Conservation (phyloP, 768 basidiomycete genomes). For the Rhodotorula kratochvilovae region DNA sequence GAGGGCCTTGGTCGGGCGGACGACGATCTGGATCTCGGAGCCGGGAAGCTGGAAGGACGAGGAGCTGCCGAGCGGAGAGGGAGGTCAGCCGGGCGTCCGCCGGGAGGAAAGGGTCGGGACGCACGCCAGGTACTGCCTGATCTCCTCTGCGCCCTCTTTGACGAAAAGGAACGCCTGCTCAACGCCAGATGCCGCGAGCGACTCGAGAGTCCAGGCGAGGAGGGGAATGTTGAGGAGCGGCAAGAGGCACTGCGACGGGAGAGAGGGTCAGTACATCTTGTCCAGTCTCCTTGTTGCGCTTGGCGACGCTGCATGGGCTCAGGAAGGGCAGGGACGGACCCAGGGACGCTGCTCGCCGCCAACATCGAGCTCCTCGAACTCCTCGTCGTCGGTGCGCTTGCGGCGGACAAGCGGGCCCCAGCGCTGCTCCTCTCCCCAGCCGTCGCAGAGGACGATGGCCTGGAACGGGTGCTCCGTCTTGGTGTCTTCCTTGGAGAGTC, state of each 20-base stretch:
- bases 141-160: slow-evolving; percentile 78
- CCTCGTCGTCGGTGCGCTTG: slow-evolving; percentile 38
- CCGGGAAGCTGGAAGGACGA: slow-evolving; percentile 50
- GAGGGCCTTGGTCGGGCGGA: slow-evolving; percentile 79
- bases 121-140: slow-evolving; percentile 78
- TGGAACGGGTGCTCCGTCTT: slow-evolving; percentile 80
- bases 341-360: slow-evolving; percentile 73
- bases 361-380: slow-evolving; percentile 30
- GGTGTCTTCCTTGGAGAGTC: slow-evolving; percentile 49
- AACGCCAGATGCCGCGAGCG: slow-evolving; percentile 86
- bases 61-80: slow-evolving; percentile 3
- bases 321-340: slow-evolving; percentile 53
- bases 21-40: slow-evolving; percentile 74
- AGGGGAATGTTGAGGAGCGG: slow-evolving; percentile 91
- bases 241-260: slow-evolving; percentile 64
- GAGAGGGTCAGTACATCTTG: background rate
- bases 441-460: slow-evolving; percentile 88
- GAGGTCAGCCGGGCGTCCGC: background rate
- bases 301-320: too few species aligned
- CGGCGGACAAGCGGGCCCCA: slow-evolving; percentile 41
- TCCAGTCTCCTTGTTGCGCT: too few species aligned
- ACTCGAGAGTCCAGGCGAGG: slow-evolving; percentile 94
- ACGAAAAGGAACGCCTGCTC: slow-evolving; percentile 95
- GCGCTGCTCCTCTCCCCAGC: slow-evolving; percentile 38
- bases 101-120: slow-evolving; percentile 43